Percentiles rank a stretch among this genome's conserved stretches.
Conservation (phyloP, 163 green algal genomes). For the Picocystis sp. region DNA sequence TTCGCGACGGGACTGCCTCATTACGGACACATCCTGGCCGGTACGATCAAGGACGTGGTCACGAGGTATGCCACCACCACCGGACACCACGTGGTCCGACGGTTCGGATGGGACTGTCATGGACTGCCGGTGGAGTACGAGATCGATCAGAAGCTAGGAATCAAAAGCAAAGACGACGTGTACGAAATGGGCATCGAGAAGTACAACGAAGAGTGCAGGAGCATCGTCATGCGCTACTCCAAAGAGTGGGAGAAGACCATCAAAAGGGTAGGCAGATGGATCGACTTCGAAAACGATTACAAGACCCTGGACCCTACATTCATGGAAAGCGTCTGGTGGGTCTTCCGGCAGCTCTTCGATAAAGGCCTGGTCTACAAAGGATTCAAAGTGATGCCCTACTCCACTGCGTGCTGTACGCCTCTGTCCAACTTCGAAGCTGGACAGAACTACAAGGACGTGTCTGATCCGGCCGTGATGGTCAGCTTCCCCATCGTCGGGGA, state of each 20-base stretch:
- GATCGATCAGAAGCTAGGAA: slow-evolving; percentile 96
- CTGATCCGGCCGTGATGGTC: slow-evolving; percentile 67
- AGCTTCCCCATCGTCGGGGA: slow-evolving; percentile 63
- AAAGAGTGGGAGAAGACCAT: slow-evolving; percentile 89
- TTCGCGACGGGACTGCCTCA: slow-evolving; percentile 96
- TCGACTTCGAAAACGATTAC: slow-evolving; percentile 99
- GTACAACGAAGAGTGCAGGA: slow-evolving; percentile 98
- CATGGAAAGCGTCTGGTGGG: slow-evolving; percentile 96
- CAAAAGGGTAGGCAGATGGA: slow-evolving; percentile 84
- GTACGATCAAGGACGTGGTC: slow-evolving; percentile 97
- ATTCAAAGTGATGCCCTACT: slow-evolving; percentile 99
- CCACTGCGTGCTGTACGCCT: slow-evolving; percentile 72
- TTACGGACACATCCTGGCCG: slow-evolving; percentile 95
- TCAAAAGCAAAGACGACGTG: slow-evolving; percentile 55
- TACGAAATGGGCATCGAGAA: slow-evolving; percentile 82
- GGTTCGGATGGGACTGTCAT: slow-evolving; percentile 96
- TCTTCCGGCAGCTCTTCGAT: slow-evolving; percentile 84
- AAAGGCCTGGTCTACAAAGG: slow-evolving; percentile 94
- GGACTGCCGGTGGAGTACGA: slow-evolving; percentile 97
- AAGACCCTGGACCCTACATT: slow-evolving; percentile 91
- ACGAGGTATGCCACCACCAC: slow-evolving; percentile 76
- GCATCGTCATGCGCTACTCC: slow-evolving; percentile 97
- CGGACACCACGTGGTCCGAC: slow-evolving; percentile 68
- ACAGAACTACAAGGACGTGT: slow-evolving; percentile 92
- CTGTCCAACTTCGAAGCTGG: slow-evolving; percentile 97